Conservation (phyloP, 768 basidiomycete genomes). For the Lactarius akahatsu region DNA sequence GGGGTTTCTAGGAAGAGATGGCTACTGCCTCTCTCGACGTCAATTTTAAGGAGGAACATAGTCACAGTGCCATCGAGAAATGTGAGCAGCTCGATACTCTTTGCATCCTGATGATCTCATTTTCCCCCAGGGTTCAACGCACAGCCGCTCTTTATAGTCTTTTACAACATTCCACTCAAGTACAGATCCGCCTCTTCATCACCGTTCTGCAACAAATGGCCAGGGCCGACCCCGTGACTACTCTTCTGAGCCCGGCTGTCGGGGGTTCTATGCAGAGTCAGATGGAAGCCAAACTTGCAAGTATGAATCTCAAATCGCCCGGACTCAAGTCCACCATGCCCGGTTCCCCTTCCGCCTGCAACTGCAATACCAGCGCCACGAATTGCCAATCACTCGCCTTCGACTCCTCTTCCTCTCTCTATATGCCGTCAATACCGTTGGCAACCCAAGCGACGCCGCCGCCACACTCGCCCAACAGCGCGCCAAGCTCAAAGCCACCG, state of each 20-base stretch:
- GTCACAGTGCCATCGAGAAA: slow-evolving; percentile 90
- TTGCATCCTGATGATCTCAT: background rate
- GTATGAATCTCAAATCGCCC: slow-evolving; percentile 80
- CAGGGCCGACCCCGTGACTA: slow-evolving; percentile 77
- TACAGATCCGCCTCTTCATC: slow-evolving; percentile 65
- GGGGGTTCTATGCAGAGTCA: slow-evolving; percentile 94
- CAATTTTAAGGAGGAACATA: slow-evolving; percentile 97
- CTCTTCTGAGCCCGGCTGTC: slow-evolving; percentile 87
- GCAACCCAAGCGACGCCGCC: slow-evolving; percentile 57
- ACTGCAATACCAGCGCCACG: slow-evolving; percentile 49
- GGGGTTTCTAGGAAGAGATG: slow-evolving; percentile 78
- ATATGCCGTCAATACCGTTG: slow-evolving; percentile 61
- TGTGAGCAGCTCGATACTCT: slow-evolving; percentile 49
- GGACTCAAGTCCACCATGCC: slow-evolving; percentile 74
- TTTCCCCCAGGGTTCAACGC: slow-evolving; percentile 45
- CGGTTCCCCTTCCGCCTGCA: slow-evolving; percentile 76
- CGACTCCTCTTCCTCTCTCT: slow-evolving; percentile 64
- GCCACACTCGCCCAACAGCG: slow-evolving; percentile 84
- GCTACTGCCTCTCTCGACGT: slow-evolving; percentile 96
- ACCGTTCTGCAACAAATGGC: slow-evolving; percentile 30
- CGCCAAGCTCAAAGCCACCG: slow-evolving; percentile 77
- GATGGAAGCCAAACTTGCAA: slow-evolving; percentile 92
- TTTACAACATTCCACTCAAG: slow-evolving; percentile 92
- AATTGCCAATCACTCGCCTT: slow-evolving; percentile 76
- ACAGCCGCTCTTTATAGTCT: no score